A percentile compares a stretch with the other conserved stretches of the same genome.
Evolutionary conservation across 2,329 filamentous ascomycete genomes (phyloP).

Genomic region (Aspergillus japonicus): DNA sequence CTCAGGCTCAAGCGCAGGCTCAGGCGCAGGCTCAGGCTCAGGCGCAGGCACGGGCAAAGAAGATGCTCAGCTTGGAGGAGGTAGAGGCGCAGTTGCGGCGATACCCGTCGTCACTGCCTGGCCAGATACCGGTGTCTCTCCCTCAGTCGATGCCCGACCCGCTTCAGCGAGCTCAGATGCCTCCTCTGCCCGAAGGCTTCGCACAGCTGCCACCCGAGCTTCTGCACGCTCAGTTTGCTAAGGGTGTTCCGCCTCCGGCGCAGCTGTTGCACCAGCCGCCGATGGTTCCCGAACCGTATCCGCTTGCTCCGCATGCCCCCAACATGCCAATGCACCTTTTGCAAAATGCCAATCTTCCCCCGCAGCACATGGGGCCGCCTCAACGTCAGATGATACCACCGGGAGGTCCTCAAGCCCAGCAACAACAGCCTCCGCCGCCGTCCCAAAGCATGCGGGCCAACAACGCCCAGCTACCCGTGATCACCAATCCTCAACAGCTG

Average conservation of each 20-base stretch:
- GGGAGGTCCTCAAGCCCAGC: slow-evolving; percentile 37
- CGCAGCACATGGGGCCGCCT: slow-evolving; percentile 42
- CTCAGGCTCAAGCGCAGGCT: background rate
- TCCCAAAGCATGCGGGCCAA: slow-evolving; percentile 37
- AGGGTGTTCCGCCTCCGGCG: slow-evolving; percentile 34
- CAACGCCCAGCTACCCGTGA: slow-evolving; percentile 48
- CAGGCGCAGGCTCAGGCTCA: slow-evolving; percentile 15
- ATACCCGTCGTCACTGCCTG: slow-evolving; percentile 45
- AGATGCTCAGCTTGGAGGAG: slow-evolving; percentile 94
- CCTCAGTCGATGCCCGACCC: slow-evolving; percentile 30
- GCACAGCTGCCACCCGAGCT: slow-evolving; percentile 45
- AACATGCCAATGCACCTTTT: slow-evolving; percentile 69
- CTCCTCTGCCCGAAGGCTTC: slow-evolving; percentile 35
- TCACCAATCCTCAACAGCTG: slow-evolving; percentile 70
- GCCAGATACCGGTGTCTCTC: slow-evolving; percentile 28
- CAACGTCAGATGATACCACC: slow-evolving; percentile 38
- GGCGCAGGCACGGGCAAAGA: slow-evolving; percentile 54
- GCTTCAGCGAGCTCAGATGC: slow-evolving; percentile 32
- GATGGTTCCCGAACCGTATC: slow-evolving; percentile 43
- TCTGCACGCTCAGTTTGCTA: slow-evolving; percentile 45
- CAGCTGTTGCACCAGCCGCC: slow-evolving; percentile 40
- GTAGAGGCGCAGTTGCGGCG: slow-evolving; percentile 89
- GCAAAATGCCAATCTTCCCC: slow-evolving; percentile 71
- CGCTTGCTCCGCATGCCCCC: slow-evolving; percentile 45
- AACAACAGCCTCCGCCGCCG: slow-evolving; percentile 33